Evolutionary conservation across 805 yeast genomes (phyloP).

Genomic region (Candida awuae): DNA sequence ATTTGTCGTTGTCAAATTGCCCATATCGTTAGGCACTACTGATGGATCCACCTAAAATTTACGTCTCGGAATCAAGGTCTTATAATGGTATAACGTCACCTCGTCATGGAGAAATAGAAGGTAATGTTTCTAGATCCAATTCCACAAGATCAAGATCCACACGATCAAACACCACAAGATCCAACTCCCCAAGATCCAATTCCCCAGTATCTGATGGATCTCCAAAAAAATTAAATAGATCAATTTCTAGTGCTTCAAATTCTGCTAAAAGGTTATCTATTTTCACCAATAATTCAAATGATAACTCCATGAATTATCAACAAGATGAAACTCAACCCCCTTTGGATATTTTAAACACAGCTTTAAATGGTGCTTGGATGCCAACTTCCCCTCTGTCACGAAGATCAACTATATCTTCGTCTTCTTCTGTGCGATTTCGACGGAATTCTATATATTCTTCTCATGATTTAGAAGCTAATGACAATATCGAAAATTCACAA

Average conservation of each 20-base stretch:
- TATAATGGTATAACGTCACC: too few species aligned
- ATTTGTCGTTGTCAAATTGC: too few species aligned
- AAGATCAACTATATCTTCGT: neutral
- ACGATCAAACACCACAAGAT: constrained; percentile 1
- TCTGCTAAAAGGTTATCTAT: neutral
- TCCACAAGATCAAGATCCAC: too few species aligned
- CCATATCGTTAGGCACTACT: too few species aligned
- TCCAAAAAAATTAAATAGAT: too few species aligned
- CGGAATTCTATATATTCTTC: constrained; percentile 3
- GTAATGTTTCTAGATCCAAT: too few species aligned
- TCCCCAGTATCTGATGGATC: too few species aligned
- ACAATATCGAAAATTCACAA: neutral
- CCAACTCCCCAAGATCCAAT: neutral
- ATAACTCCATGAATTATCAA: too few species aligned
- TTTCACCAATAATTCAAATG: neutral
- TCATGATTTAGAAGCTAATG: constrained; percentile 12
- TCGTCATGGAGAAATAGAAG: too few species aligned
- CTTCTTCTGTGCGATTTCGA: constrained; percentile 5
- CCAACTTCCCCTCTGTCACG: neutral
- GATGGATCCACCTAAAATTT: too few species aligned
- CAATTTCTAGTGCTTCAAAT: neutral
- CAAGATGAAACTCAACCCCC: constrained; percentile 2
- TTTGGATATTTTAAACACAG: constrained; percentile 8
- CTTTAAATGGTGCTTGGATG: constrained; percentile 11
- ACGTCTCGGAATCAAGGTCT: too few species aligned